These are phyloP conservation scores for Hansenula lynferdii DNA, from an alignment of 1,139 yeast species.

Conservation along the genomic window DNA sequence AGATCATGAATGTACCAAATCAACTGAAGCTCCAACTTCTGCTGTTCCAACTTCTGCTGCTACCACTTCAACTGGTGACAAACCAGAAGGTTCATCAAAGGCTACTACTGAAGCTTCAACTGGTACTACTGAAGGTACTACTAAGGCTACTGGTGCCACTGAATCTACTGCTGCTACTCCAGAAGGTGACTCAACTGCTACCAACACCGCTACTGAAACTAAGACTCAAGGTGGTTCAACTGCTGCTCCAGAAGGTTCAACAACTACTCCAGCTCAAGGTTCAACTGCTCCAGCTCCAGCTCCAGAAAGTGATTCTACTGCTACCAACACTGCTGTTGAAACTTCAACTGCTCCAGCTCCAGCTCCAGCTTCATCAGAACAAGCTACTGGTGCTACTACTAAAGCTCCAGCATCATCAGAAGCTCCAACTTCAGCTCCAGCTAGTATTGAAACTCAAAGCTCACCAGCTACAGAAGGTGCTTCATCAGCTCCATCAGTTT, in stretches of 20 bases:
- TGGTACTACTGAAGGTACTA: conserved; percentile 9
- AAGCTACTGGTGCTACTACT: conserved; percentile 21
- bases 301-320: neutral
- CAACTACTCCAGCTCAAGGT: neutral
- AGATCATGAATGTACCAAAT: conserved; percentile 3
- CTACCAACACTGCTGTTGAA: neutral
- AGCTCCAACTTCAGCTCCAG: conserved; percentile 1
- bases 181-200: conserved; percentile 17
- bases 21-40: neutral
- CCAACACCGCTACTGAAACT: too few relatives aligned
- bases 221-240: conserved; percentile 5
- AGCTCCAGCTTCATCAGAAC: neutral
- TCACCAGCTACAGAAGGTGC: neutral
- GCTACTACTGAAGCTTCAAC: neutral
- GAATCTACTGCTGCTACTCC: neutral
- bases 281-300: neutral
- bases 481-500: neutral
- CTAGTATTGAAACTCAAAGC: neutral
- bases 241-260: neutral
- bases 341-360: conserved; percentile 3
- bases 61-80: neutral
- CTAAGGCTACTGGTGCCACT: conserved; percentile 3
- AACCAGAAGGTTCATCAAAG: too few relatives aligned
- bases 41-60: conserved; percentile 2
- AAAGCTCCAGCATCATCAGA: conserved; percentile 24